These are phyloP conservation scores for Bifiguratus adelaidae DNA, from an alignment of 192 early-diverging fungal genomes.

Conservation along the genomic window DNA sequence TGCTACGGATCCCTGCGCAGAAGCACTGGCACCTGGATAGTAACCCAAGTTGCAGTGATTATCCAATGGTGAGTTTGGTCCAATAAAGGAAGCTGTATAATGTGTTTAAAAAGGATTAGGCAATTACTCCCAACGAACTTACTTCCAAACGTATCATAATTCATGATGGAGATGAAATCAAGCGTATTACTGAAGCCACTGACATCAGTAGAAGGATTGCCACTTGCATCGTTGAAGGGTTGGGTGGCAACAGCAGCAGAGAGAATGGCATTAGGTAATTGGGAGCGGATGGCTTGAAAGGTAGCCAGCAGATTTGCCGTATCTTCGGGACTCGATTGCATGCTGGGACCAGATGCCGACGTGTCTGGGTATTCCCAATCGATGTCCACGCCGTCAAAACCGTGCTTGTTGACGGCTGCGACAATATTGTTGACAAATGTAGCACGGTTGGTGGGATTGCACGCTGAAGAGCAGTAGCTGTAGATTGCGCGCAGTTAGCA, in stretches of 20 bases:
- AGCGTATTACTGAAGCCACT: neutral
- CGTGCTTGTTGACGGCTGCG: conserved; percentile 20
- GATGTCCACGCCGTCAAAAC: conserved; percentile 50
- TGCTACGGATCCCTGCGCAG: conserved; percentile 3
- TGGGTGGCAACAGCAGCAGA: conserved; percentile 22
- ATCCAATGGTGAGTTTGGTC: no score
- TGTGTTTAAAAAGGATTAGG: no score
- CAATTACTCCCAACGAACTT: no score
- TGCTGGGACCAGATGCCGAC: conserved; percentile 15
- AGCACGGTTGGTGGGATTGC: conserved; percentile 9
- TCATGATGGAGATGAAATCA: no score
- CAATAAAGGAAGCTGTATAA: no score
- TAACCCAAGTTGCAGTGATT: no score
- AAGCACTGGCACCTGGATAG: no score
- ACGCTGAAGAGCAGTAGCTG: no score
- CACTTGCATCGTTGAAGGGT: conserved; percentile 16
- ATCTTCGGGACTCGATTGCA: conserved; percentile 14
- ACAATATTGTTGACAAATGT: conserved; percentile 23
- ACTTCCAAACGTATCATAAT: no score
- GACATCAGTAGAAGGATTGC: conserved; percentile 5
- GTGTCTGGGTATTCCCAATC: conserved; percentile 46
- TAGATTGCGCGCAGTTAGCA: no score
- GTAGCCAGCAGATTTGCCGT: conserved; percentile 27
- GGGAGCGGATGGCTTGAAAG: conserved; percentile 18
- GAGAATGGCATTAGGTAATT: conserved; percentile 10